Base-by-base conservation (phyloP, 2,329 filamentous ascomycete genomes). In the Phyllosticta citriasiana region DNA sequence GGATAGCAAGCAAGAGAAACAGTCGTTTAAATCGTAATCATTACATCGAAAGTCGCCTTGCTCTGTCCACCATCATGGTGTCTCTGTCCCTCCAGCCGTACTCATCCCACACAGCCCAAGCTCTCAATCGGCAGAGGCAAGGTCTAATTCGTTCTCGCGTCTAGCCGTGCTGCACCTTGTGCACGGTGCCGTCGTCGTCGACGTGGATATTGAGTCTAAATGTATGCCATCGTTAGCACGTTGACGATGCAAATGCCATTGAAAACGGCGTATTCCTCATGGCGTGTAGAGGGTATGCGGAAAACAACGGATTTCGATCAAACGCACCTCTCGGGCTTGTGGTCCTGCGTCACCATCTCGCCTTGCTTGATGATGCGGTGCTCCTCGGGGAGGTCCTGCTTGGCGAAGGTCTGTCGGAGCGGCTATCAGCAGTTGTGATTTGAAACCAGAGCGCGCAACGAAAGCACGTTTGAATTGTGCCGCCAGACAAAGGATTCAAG, bases 361-460 rank as follows among this genome's bases (percentile, higher is more conserved):
- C 75, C 78, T 52, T 76, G 73, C 70, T 76, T 73, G 51, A 80
- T 64, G 4, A 81, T 70, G 57, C 78, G 75, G 69, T 79, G 77
- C 64, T 77, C 70, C 64, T 77, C 67, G 8, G 79, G 79, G 12
- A 81, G 72, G 59, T 80, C 78, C 52, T 72, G 71, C 67, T 78
- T 79, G 16, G 79, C 79, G 63, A 81, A 81, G 0, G 78, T 80
- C 78, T 80, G 33, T 33, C n/a, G 12, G 33, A 22, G 35, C 33
- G 4, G 14, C 9, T 27, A 53, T 10, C 50, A 8, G 30, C 26
- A 2, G 52, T 53, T 50, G 56, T 16, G 2, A 22, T 7, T 25
- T 16, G 33, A 2, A 22, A 30, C 4, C 9, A 2, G 6, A 27
- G 27, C 27, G 27, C 27, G 27, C 6, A 4, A 7, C 2, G 19